These are phyloP conservation scores for Talaromyces ruber DNA, from an alignment of 495 filamentous ascomycete species.

Conservation along the genomic window DNA sequence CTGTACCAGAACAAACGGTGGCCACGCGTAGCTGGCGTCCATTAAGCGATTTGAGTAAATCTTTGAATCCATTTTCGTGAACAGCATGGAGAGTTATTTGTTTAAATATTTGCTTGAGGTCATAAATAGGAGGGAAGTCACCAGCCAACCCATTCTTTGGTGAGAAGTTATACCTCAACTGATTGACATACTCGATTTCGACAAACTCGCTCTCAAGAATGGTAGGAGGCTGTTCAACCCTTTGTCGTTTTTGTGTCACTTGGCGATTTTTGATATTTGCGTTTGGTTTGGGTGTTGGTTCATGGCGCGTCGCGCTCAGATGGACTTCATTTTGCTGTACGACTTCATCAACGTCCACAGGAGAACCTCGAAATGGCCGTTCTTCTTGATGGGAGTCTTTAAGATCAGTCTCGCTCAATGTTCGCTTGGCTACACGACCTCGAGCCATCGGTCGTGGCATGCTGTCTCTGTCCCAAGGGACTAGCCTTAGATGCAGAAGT, in stretches of 20 bases:
- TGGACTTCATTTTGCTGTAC: neutral
- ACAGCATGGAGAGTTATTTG: slow-evolving; percentile 35
- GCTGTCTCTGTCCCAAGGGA: neutral
- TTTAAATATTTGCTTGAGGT: slow-evolving; percentile 40
- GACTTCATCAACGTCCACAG: neutral
- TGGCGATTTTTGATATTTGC: neutral
- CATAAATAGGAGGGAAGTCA: slow-evolving; percentile 34
- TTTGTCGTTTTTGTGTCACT: neutral
- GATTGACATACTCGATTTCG: slow-evolving; percentile 4
- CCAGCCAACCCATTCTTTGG: slow-evolving; percentile 15
- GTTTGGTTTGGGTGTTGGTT: neutral
- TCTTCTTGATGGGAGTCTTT: neutral
- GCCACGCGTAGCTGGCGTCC: slow-evolving; percentile 48
- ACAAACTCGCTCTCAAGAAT: neutral
- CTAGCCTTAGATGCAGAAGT: neutral
- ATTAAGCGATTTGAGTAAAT: slow-evolving; percentile 27
- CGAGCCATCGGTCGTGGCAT: neutral
- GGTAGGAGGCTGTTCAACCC: neutral
- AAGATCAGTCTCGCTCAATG: neutral
- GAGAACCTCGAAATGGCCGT: neutral
- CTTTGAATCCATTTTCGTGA: slow-evolving; percentile 17
- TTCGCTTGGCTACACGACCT: neutral
- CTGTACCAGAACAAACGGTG: slow-evolving; percentile 79
- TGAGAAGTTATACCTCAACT: slow-evolving; percentile 1
- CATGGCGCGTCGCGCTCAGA: neutral